These are phyloP conservation scores for Myriangium duriaei DNA, from an alignment of 2,329 filamentous ascomycete genomes.

Conservation along the genomic window DNA sequence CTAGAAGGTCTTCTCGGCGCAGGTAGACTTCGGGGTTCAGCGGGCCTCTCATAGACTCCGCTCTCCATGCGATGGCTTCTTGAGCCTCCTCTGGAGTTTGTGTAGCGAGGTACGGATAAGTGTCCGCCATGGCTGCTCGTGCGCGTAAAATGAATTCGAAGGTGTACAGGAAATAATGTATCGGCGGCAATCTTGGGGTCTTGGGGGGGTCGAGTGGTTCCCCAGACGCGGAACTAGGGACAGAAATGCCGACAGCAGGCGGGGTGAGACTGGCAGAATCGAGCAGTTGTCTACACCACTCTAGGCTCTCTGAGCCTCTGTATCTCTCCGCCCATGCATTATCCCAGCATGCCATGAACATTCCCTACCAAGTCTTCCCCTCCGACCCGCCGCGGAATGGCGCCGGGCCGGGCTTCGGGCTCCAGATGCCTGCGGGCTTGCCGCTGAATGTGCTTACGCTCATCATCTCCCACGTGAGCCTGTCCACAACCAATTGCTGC, in stretches of 20 bases:
- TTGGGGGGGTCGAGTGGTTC: too few species aligned
- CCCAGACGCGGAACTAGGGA: too few species aligned
- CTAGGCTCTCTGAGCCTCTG: too few species aligned
- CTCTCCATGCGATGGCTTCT: conserved; percentile 42
- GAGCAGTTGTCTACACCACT: too few species aligned
- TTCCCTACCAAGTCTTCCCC: not conserved
- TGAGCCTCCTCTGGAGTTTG: conserved; percentile 43
- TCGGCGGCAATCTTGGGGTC: too few species aligned
- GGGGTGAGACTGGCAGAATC: too few species aligned
- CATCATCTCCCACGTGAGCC: conserved; percentile 42
- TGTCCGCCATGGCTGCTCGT: conserved; percentile 21
- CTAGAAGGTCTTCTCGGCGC: conserved; percentile 42
- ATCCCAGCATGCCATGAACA: too few species aligned
- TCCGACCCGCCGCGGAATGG: not conserved
- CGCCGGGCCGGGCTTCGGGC: conserved; percentile 3
- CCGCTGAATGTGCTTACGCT: conserved; percentile 47
- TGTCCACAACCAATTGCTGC: too few species aligned
- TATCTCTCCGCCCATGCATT: too few species aligned
- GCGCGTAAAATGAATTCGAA: too few species aligned
- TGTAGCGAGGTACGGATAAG: conserved; percentile 40
- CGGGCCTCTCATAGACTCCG: conserved; percentile 44
- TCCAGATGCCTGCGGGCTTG: conserved; percentile 22
- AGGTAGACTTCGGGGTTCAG: conserved; percentile 44
- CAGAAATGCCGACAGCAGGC: too few species aligned
- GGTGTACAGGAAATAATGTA: too few species aligned